Conservation (phyloP, 2,329 filamentous ascomycete species). For the Aspergillaceae sp. region DNA sequence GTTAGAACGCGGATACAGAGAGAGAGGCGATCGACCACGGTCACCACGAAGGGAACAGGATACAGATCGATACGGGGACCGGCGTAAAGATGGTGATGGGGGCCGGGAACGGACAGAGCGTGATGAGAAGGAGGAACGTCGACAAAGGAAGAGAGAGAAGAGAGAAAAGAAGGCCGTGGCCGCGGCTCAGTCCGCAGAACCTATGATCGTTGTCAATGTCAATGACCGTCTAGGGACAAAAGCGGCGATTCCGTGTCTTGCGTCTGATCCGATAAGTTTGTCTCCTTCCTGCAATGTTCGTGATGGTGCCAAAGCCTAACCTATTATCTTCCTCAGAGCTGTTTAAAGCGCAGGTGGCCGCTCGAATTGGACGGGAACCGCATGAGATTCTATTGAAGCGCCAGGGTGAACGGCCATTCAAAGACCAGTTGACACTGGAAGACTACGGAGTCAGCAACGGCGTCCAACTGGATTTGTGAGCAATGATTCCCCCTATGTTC, state of each 20-base stretch:
- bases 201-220: constrained; percentile 89
- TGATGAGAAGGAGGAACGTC: constrained; percentile 19
- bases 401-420: constrained; percentile 88
- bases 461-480: constrained; percentile 50
- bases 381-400: constrained; percentile 88
- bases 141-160: constrained; percentile 34
- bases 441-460: constrained; percentile 95
- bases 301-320: constrained; percentile 3
- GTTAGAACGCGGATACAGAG: constrained; percentile 47
- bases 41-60: constrained; percentile 28
- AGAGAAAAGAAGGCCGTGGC: constrained; percentile 33
- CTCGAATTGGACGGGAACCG: constrained; percentile 76
- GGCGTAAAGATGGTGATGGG: constrained; percentile 18
- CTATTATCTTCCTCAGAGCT: constrained; percentile 39
- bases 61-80: constrained; percentile 16
- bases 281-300: constrained; percentile 4
- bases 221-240: constrained; percentile 97
- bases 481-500: constrained; percentile 2
- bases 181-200: constrained; percentile 46
- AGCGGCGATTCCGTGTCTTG: constrained; percentile 80
- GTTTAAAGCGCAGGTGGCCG: constrained; percentile 87
- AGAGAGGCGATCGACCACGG: constrained; percentile 22
- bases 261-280: constrained; percentile 65
- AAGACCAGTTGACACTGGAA: constrained; percentile 75
- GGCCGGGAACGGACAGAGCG: constrained; percentile 10